A percentile compares a stretch with the other conserved stretches of the same genome.
Conservation (phyloP, 441 rosid genomes). For the Mallotus repandus region DNA sequence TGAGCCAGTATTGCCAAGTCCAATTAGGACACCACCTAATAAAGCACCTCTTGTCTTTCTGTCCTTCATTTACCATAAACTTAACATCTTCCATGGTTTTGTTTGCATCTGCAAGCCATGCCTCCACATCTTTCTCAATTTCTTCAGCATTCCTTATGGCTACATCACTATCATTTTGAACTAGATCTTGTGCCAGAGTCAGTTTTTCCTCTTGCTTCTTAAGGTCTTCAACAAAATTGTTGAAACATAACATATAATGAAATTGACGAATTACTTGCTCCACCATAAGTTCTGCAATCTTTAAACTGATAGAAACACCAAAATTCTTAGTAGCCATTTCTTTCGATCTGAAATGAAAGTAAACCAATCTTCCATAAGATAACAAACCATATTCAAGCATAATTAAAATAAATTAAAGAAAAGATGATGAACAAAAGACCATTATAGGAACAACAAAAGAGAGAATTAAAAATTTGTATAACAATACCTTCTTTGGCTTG, state of each 20-base stretch:
- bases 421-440: too few relatives aligned
- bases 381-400: too few relatives aligned
- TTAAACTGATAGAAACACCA: background rate
- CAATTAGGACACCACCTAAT: background rate
- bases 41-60: background rate
- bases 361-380: too few relatives aligned
- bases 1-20: background rate
- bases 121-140: background rate
- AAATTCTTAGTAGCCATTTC: background rate
- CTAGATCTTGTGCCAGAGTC: background rate
- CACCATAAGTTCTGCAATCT: background rate
- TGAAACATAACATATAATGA: background rate
- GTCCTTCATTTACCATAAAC: background rate
- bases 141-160: background rate
- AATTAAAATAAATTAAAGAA: too few relatives aligned
- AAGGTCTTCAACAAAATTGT: background rate
- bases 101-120: background rate
- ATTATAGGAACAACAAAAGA: too few relatives aligned
- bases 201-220: background rate
- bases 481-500: too few relatives aligned
- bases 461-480: too few relatives aligned
- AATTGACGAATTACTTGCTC: background rate
- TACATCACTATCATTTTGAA: background rate
- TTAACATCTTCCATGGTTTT: background rate
- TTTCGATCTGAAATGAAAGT: background rate